A percentile compares a stretch with the other conserved stretches of the same genome.
Evolutionary conservation across 1,139 yeast species (phyloP).

Genomic region (Diutina mesorugosa): DNA sequence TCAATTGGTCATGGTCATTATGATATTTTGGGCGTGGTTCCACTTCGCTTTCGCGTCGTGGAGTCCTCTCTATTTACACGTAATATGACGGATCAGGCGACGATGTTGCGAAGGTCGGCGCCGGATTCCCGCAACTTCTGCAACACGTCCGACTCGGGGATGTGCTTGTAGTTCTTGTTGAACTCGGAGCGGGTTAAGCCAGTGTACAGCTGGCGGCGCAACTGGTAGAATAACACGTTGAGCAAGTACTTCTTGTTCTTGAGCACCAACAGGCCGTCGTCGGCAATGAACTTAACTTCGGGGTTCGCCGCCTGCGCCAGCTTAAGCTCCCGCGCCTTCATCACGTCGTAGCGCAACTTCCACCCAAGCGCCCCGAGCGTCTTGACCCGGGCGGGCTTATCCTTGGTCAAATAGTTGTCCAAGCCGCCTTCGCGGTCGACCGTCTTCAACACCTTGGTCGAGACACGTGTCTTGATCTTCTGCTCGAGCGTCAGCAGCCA

Average conservation of each 20-base stretch:
- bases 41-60: not conserved
- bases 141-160: conserved; percentile 30
- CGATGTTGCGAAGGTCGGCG: not conserved
- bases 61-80: not conserved
- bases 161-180: conserved; percentile 30
- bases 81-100: not conserved
- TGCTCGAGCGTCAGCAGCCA: conserved; percentile 75
- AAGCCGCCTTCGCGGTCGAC: conserved; percentile 90
- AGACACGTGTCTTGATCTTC: conserved; percentile 43
- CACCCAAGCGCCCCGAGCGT: conserved; percentile 90
- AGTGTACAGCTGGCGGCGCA: not conserved
- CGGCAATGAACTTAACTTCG: not conserved
- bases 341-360: conserved; percentile 68
- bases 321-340: conserved; percentile 21
- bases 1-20: not conserved
- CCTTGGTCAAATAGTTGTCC: conserved; percentile 77
- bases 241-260: not conserved
- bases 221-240: not conserved
- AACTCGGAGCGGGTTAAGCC: conserved; percentile 18
- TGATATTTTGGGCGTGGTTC: not conserved
- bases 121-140: conserved; percentile 13
- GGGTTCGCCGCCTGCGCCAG: conserved; percentile 6
- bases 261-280: not conserved
- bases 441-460: conserved; percentile 76
- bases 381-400: conserved; percentile 78